Conservation (phyloP, 1,139 yeast genomes). For the Sugiyamaella paludigena region DNA sequence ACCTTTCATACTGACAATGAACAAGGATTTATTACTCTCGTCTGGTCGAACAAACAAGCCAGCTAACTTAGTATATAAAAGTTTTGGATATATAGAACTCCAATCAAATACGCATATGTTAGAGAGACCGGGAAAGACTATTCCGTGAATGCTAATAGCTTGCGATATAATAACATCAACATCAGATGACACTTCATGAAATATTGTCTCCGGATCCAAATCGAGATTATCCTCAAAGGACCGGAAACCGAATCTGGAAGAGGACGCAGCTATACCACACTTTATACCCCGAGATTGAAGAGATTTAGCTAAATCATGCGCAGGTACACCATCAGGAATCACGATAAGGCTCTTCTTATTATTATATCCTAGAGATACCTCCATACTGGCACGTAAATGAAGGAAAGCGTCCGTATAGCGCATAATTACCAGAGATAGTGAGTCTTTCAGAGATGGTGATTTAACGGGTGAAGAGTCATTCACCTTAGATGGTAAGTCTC, state of each 20-base stretch:
- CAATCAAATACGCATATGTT: slow-evolving; percentile 11
- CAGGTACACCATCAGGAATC: slow-evolving; percentile 13
- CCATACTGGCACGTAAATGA: background rate
- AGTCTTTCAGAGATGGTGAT: background rate
- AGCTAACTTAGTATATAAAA: slow-evolving; percentile 10
- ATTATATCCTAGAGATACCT: background rate
- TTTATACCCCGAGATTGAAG: slow-evolving; percentile 1
- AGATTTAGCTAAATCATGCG: slow-evolving; percentile 1
- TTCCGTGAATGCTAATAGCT: slow-evolving; percentile 89
- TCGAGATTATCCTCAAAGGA: background rate
- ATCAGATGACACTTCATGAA: background rate
- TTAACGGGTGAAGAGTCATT: background rate
- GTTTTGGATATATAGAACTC: slow-evolving; percentile 12
- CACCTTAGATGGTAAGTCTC: too few relatives aligned
- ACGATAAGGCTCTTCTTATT: background rate
- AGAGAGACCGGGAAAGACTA: slow-evolving; percentile 49
- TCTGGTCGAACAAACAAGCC: background rate
- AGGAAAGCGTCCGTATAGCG: background rate
- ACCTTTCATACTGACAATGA: background rate
- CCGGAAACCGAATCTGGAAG: slow-evolving; percentile 11
- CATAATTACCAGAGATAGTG: background rate
- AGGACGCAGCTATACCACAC: slow-evolving; percentile 6
- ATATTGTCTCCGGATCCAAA: slow-evolving; percentile 6
- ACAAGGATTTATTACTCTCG: too few relatives aligned
- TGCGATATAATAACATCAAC: slow-evolving; percentile 5